Evolutionary conservation across 768 basidiomycete species (phyloP).

Genomic region (Phylloporus scabripes): DNA sequence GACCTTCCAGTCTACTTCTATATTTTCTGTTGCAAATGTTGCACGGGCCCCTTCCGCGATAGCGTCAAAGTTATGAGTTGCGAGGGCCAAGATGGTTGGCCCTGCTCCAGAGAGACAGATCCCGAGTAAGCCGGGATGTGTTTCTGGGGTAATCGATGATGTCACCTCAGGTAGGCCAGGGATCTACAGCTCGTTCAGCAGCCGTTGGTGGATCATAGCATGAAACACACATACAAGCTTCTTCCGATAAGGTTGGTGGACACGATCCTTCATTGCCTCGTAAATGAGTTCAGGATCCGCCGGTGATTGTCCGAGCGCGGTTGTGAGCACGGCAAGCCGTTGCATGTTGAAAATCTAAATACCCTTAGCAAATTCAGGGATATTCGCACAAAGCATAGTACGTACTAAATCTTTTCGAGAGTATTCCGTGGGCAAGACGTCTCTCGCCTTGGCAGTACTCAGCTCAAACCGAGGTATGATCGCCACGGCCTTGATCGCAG

Average conservation of each 20-base stretch:
- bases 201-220: background rate
- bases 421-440: slow-evolving; percentile 80
- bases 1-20: slow-evolving; percentile 89
- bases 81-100: slow-evolving; percentile 94
- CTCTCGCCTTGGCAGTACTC: slow-evolving; percentile 90
- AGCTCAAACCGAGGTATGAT: slow-evolving; percentile 95
- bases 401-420: slow-evolving; percentile 84
- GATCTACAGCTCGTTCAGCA: slow-evolving; percentile 48
- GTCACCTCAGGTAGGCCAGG: slow-evolving; percentile 94
- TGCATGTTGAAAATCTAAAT: slow-evolving; percentile 94
- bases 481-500: slow-evolving; percentile 83
- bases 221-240: slow-evolving; percentile 52
- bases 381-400: background rate
- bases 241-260: slow-evolving; percentile 96
- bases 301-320: slow-evolving; percentile 83
- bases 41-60: slow-evolving; percentile 78
- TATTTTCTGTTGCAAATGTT: slow-evolving; percentile 64
- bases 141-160: slow-evolving; percentile 75
- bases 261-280: slow-evolving; percentile 97
- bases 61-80: slow-evolving; percentile 73
- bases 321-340: slow-evolving; percentile 91
- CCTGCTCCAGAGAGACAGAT: slow-evolving; percentile 98
- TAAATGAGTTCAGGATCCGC: slow-evolving; percentile 96
- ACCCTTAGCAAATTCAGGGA: background rate
- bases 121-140: slow-evolving; percentile 92